Conservation (phyloP, 2,329 filamentous ascomycete species). For the Fusarium dlaminii region DNA sequence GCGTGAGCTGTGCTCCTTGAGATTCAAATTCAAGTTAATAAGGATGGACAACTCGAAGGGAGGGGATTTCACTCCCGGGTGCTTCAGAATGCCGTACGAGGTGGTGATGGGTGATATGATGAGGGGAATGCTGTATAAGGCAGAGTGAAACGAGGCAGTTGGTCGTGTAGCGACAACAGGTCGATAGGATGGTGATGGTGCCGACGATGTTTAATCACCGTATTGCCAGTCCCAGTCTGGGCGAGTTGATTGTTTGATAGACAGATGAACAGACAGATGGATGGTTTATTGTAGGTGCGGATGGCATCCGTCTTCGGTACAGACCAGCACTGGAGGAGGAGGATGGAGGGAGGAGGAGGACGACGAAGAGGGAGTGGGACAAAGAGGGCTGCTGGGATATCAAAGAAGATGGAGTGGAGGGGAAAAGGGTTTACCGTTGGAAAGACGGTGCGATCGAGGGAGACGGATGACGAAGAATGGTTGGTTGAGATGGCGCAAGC, state of each 20-base stretch:
- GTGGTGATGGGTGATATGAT: slow-evolving; percentile 11
- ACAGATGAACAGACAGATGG: slow-evolving; percentile 20
- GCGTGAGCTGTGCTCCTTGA: slow-evolving; percentile 15
- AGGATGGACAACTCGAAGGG: not conserved
- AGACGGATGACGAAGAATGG: slow-evolving; percentile 48
- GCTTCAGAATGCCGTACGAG: not conserved
- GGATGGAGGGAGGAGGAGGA: slow-evolving; percentile 15
- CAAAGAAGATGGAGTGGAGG: slow-evolving; percentile 35
- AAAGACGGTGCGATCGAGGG: slow-evolving; percentile 43
- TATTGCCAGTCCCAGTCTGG: slow-evolving; percentile 18
- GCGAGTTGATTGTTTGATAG: slow-evolving; percentile 30
- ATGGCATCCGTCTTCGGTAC: slow-evolving; percentile 26
- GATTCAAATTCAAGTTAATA: not conserved
- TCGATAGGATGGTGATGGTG: slow-evolving; percentile 11
- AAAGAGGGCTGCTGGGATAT: slow-evolving; percentile 37
- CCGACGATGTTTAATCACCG: slow-evolving; percentile 22
- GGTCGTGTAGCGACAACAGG: slow-evolving; percentile 9
- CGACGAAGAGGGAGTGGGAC: slow-evolving; percentile 39
- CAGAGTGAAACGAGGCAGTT: slow-evolving; percentile 14
- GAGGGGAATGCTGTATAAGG: not conserved
- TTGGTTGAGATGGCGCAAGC: slow-evolving; percentile 47
- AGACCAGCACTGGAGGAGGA: not conserved
- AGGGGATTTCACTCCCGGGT: not conserved
- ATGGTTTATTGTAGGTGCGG: slow-evolving; percentile 32
- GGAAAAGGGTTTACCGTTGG: slow-evolving; percentile 39